Base-by-base conservation (phyloP, 2,329 filamentous ascomycete genomes). In the Leptographium galeiforme region DNA sequence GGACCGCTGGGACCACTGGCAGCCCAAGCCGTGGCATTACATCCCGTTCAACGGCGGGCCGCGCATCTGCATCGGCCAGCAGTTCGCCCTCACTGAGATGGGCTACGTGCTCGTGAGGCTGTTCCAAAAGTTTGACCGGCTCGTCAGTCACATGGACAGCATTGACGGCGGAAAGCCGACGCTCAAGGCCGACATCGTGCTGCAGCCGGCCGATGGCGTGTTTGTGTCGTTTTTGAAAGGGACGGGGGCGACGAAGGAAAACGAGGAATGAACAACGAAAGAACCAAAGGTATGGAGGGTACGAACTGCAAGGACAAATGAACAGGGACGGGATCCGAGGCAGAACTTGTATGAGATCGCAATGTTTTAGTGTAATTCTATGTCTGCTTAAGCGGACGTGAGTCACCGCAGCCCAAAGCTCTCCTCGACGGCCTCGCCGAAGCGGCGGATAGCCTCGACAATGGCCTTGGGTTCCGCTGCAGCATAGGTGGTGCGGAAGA, bases 401-500 rank as follows among this genome's bases (percentile, higher is more conserved):
- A 25, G 2, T 25, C 5, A 25, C 5, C 25, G 34, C 12, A 6
- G 8, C 8, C 34, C 34, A 36, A 76, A 81, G 55, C 72, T 78
- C 58, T 73, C 76, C 59, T 79, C 77, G 43, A 97, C 72, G 8
- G 89, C 87, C 54, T 77, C 75, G 0, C 88, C 89, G 60, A 98
- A 84, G 55, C 91, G 73, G 57, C 75, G 73, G 54, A 89, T 88
- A 1, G 86, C 87, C 62, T 82, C 78, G 3, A 73, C 73, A 74
- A 91, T 89, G 59, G 82, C 79, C 53, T 82, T 78, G 14, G 77
- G 74, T 13, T 79, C 82, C 2, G 89, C 89, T 40, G 89, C 84
- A 0, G 91, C 90, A 71, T 86, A 98, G 0, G 91, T 98, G 5
- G 87, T 82, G 51, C 93, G 79, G 74, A 97, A 94, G 71, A 88